Conservation (phyloP, 1,139 yeast genomes). For the Saccharomyces hybrid region DNA sequence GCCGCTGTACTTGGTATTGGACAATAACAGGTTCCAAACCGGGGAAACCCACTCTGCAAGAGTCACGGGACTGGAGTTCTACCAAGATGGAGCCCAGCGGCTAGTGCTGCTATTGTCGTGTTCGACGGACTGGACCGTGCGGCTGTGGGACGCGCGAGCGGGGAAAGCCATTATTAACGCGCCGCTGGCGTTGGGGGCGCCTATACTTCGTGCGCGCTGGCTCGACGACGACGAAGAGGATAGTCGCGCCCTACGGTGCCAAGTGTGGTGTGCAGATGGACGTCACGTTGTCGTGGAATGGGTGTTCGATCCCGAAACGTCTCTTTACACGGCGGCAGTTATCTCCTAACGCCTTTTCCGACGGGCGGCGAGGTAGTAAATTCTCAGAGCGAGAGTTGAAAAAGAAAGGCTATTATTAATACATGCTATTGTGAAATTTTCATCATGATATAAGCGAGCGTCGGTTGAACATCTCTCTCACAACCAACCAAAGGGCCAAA, state of each 20-base stretch:
- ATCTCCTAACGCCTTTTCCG: neutral
- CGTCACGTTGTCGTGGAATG: neutral
- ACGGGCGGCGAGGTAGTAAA: neutral
- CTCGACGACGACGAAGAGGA: neutral
- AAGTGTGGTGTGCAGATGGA: neutral
- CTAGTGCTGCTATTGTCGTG: constrained; percentile 12
- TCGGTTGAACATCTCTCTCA: neutral
- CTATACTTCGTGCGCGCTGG: neutral
- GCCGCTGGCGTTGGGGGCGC: neutral
- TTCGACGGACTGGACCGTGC: constrained; percentile 22
- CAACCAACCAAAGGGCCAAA: neutral
- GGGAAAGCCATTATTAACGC: neutral
- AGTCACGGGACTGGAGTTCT: constrained; percentile 8
- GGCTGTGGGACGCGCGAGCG: constrained; percentile 20
- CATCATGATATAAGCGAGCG: neutral
- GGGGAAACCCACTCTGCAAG: constrained; percentile 7
- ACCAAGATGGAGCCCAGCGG: constrained; percentile 5
- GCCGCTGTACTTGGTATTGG: constrained; percentile 7
- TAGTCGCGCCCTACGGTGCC: neutral
- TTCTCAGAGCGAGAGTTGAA: neutral
- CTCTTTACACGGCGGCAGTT: neutral
- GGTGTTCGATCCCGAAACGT: neutral
- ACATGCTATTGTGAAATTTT: neutral
- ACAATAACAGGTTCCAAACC: constrained; percentile 24
- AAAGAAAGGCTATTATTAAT: neutral